A percentile compares a stretch with the other conserved stretches of the same genome.
Conservation (phyloP, 768 basidiomycete genomes). For the Holtermannia corniformis region DNA sequence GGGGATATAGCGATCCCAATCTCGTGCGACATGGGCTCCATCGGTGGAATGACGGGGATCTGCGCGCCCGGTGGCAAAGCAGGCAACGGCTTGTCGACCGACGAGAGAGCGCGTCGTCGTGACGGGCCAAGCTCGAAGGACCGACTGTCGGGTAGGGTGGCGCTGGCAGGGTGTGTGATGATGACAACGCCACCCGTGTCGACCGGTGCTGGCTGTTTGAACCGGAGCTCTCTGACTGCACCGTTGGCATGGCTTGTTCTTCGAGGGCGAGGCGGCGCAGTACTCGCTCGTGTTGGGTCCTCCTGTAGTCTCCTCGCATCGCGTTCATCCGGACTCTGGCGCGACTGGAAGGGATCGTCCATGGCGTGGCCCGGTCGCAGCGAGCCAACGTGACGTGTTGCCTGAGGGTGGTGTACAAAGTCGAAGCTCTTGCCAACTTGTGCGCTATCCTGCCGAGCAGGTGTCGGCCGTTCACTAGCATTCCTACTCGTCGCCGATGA, state of each 20-base stretch:
- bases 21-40: conserved; percentile 4
- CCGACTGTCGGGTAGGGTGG: neutral
- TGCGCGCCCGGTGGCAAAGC: conserved; percentile 3
- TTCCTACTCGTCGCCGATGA: neutral
- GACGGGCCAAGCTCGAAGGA: neutral
- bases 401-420: too few species aligned
- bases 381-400: too few species aligned
- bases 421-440: too few species aligned
- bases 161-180: neutral
- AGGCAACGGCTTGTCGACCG: conserved; percentile 13
- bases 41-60: conserved; percentile 1
- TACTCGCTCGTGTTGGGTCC: too few species aligned
- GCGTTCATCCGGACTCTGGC: neutral
- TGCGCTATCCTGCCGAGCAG: too few species aligned
- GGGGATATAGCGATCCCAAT: conserved; percentile 25
- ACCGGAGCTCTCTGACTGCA: conserved; percentile 3
- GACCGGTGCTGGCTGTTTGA: conserved; percentile 11
- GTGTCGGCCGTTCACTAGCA: neutral
- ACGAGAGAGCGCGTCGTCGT: conserved; percentile 5
- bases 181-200: conserved; percentile 12
- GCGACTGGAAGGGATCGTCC: neutral
- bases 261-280: too few species aligned
- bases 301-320: too few species aligned
- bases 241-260: too few species aligned
- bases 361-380: too few species aligned